Evolutionary conservation across 768 basidiomycete species (phyloP).

Genomic region (Russula lepida): DNA sequence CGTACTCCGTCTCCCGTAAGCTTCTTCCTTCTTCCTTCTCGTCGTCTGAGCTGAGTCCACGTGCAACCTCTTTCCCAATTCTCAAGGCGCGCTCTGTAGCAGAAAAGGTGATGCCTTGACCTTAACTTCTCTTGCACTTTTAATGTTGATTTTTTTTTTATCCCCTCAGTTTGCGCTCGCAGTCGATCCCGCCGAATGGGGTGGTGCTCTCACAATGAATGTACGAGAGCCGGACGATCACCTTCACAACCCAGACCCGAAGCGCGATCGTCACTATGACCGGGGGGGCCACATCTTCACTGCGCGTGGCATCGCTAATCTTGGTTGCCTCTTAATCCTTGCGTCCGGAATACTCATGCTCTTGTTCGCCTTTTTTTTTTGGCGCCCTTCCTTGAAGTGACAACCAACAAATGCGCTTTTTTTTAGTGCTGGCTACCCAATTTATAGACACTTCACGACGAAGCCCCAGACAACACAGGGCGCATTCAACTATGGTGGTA

Average conservation of each 20-base stretch:
- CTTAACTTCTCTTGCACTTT: neutral
- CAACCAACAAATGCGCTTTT: neutral
- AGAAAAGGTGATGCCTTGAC: slow-evolving; percentile 4
- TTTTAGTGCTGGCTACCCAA: slow-evolving; percentile 35
- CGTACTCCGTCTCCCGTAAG: neutral
- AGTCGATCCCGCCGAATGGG: slow-evolving; percentile 42
- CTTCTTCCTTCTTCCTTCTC: neutral
- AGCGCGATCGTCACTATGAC: slow-evolving; percentile 45
- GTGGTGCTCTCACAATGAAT: slow-evolving; percentile 36
- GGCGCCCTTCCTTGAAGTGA: neutral
- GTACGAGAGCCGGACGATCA: slow-evolving; percentile 52
- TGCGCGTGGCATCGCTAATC: slow-evolving; percentile 52
- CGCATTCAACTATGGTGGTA: slow-evolving; percentile 69
- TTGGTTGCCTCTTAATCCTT: slow-evolving; percentile 59
- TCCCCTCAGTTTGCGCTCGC: slow-evolving; percentile 32
- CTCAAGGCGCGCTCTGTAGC: slow-evolving; percentile 11
- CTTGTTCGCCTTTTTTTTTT: slow-evolving; percentile 39
- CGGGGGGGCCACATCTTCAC: slow-evolving; percentile 52
- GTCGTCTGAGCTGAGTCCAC: neutral
- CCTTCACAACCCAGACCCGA: slow-evolving; percentile 56
- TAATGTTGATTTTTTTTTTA: neutral
- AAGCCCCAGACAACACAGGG: slow-evolving; percentile 35
- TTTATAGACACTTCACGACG: slow-evolving; percentile 39
- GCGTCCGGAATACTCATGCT: slow-evolving; percentile 38
- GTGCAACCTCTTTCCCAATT: too few species aligned